phyloP scores from a whole-genome alignment of 139 green algal species.

The Picocystis salinarum region DNA sequence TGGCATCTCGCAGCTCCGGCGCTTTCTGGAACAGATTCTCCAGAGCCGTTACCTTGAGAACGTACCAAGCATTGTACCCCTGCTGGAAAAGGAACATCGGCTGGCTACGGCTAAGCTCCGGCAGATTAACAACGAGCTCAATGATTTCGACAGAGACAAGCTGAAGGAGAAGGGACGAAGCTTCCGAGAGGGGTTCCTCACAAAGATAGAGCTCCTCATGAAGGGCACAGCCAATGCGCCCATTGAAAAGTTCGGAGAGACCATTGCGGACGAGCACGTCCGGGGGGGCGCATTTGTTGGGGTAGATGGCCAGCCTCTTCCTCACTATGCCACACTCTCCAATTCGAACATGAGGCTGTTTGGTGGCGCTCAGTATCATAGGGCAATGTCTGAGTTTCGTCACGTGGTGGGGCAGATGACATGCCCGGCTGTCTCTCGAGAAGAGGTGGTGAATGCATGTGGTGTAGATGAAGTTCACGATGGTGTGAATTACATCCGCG shows the following conservation, averaged over 20 bases:
- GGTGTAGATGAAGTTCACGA: constrained; percentile 89
- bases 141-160: constrained; percentile 9
- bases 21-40: constrained; percentile 81
- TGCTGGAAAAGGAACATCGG: constrained; percentile 73
- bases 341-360: constrained; percentile 86
- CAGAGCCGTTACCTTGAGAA: constrained; percentile 76
- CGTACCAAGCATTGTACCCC: constrained; percentile 70
- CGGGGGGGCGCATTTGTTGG: constrained; percentile 59
- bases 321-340: constrained; percentile 29
- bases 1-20: constrained; percentile 59
- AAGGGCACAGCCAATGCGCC: constrained; percentile 55
- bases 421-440: constrained; percentile 51
- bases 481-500: constrained; percentile 85
- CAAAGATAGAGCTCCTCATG: constrained; percentile 57
- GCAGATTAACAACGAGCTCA: constrained; percentile 12
- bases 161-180: constrained; percentile 17
- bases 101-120: constrained; percentile 20
- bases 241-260: constrained; percentile 73
- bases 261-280: constrained; percentile 80
- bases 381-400: constrained; percentile 75
- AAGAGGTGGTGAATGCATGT: constrained; percentile 91
- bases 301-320: constrained; percentile 29
- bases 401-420: constrained; percentile 29
- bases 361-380: constrained; percentile 86
- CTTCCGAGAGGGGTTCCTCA: constrained; percentile 52